A percentile compares a stretch with the other conserved stretches of the same genome.
These are phyloP conservation scores for Penicillium sp. DNA, from an alignment of 2,329 filamentous ascomycete genomes.

Conservation along the genomic window DNA sequence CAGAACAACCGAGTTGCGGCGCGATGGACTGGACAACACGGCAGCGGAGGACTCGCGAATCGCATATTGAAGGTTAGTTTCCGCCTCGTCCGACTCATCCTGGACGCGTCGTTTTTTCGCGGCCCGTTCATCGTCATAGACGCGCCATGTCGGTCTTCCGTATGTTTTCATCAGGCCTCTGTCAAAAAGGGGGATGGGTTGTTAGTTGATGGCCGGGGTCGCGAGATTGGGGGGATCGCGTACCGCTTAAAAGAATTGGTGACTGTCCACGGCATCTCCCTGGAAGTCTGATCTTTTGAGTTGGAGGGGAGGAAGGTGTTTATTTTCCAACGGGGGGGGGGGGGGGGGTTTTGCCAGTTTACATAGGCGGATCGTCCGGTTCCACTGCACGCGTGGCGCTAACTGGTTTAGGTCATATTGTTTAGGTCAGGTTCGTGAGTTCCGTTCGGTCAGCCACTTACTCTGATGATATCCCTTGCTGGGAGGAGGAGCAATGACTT, in stretches of 20 bases:
- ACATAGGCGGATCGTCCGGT: conserved; percentile 31
- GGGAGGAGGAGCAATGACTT: conserved; percentile 2
- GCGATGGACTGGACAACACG: conserved; percentile 54
- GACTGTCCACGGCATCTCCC: conserved; percentile 57
- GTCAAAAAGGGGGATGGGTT: conserved; percentile 17
- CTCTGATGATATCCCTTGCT: conserved; percentile 23
- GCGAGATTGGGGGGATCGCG: conserved; percentile 3
- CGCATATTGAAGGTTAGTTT: conserved; percentile 54
- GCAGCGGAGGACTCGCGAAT: conserved; percentile 56
- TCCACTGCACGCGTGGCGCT: conserved; percentile 37
- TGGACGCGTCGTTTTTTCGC: conserved; percentile 55
- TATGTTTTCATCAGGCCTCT: conserved; percentile 59
- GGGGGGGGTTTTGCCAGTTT: conserved; percentile 25
- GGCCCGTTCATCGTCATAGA: conserved; percentile 54
- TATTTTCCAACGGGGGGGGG: conserved; percentile 25
- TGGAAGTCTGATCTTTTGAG: conserved; percentile 18
- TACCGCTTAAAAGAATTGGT: conserved; percentile 59
- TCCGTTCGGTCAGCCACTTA: conserved; percentile 7
- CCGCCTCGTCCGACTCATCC: conserved; percentile 50
- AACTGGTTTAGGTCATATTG: conserved; percentile 40
- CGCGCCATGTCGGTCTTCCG: conserved; percentile 55
- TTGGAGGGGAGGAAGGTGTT: conserved; percentile 20
- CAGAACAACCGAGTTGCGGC: conserved; percentile 53
- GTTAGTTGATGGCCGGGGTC: conserved; percentile 10
- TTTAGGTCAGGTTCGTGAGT: conserved; percentile 14